phyloP scores from a whole-genome alignment of 2,329 filamentous ascomycete species.

The Trichoderma brevicompactum region DNA sequence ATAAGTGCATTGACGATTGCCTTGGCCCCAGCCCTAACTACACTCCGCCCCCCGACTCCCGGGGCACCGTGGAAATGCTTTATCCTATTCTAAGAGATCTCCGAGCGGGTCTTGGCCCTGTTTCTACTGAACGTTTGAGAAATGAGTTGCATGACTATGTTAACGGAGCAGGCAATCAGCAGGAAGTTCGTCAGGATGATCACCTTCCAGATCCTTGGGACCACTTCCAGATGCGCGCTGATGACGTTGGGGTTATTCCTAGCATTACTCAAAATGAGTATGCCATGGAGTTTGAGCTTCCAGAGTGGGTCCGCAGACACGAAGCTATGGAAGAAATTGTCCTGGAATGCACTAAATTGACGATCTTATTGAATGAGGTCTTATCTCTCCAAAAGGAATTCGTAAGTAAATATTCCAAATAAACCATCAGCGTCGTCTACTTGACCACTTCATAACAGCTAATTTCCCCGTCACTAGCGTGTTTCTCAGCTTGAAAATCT shows the following conservation, averaged over 20 bases:
- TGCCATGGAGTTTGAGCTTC: constrained; percentile 22
- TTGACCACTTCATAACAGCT: neutral
- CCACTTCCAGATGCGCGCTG: neutral
- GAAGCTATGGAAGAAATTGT: constrained; percentile 26
- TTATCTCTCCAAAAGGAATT: constrained; percentile 24
- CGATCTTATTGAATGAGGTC: constrained; percentile 22
- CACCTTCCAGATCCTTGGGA: constrained; percentile 19
- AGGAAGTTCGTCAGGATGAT: neutral
- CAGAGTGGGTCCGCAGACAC: constrained; percentile 14
- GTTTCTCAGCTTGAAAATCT: neutral
- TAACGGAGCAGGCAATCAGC: neutral
- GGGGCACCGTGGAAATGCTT: constrained; percentile 16
- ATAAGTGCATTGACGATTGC: constrained; percentile 20
- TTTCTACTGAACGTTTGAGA: neutral
- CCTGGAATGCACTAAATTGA: constrained; percentile 18
- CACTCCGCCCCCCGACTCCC: constrained; percentile 1
- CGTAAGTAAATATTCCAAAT: neutral
- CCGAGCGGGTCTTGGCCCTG: constrained; percentile 15
- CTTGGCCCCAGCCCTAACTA: constrained; percentile 11
- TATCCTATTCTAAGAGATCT: constrained; percentile 24
- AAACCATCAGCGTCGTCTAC: too few relatives aligned
- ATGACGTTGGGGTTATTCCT: neutral
- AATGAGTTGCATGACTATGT: constrained; percentile 15
- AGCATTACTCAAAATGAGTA: constrained; percentile 15
- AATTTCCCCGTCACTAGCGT: neutral